These are phyloP conservation scores for Aspergillus ochraceoroseus DNA, from an alignment of 2,329 filamentous ascomycete genomes.

Conservation along the genomic window DNA sequence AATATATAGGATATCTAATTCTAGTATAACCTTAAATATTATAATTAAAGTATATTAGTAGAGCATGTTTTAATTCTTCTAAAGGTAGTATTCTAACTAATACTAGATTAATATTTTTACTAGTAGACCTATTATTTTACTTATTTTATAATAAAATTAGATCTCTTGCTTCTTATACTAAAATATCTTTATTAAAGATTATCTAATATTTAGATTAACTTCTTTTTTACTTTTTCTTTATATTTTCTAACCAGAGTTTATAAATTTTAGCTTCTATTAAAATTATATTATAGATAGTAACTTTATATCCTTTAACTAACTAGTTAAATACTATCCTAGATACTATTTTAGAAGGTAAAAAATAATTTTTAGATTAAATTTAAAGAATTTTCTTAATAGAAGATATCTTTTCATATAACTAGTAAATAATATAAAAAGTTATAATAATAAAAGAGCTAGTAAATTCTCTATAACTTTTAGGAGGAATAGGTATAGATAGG, in stretches of 20 bases:
- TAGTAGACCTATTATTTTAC: no score
- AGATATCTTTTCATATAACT: constrained; percentile 8
- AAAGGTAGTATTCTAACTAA: no score
- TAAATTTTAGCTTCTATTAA: neutral
- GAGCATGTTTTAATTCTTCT: no score
- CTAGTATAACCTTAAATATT: neutral
- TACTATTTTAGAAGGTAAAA: neutral
- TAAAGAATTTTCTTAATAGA: constrained; percentile 7
- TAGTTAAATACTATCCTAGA: no score
- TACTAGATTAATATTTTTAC: no score
- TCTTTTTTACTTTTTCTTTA: constrained; percentile 3
- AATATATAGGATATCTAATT: neutral
- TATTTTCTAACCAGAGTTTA: neutral
- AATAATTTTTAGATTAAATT: constrained; percentile 3
- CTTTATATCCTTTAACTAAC: constrained; percentile 1
- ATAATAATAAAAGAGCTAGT: constrained; percentile 2
- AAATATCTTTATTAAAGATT: no score
- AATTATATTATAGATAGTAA: neutral
- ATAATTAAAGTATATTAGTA: neutral
- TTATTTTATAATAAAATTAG: no score
- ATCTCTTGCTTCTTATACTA: no score
- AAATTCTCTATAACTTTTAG: neutral
- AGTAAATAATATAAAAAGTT: constrained; percentile 8
- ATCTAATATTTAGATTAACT: no score
- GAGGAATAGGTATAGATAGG: constrained; percentile 4